Evolutionary conservation across 2,329 filamentous ascomycete species (phyloP), one percentile per base, ranked within the genome.

Genomic region (Ascocoryne sarcoides): DNA sequence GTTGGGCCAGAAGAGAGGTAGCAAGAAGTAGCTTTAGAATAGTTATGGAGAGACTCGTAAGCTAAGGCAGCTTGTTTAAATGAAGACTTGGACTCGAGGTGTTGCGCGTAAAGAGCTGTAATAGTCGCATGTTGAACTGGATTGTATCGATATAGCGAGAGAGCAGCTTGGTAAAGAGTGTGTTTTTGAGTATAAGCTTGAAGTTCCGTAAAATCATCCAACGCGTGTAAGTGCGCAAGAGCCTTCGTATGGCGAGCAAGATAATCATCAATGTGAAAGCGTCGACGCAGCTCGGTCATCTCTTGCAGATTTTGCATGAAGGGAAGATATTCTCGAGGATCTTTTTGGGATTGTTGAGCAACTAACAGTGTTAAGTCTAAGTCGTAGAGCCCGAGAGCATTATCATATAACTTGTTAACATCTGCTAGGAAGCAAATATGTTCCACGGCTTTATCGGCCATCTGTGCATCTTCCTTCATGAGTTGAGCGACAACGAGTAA

Each of bases 401-500:
- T 81, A 46, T 95, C 86, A 55, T 95, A 98, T 0, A 98, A 75
- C 29, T 80, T 79, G 60, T 95, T 93, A 33, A 93, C 83, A 61
- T 98, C 92, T 1, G 89, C 86, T 31, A 98, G 73, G 69, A 98
- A 98, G 69, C 88, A 96, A 45, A 98, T 95, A 57, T 98, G 92
- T 59, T 95, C 88, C 16, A 95, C 82, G 0, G 90, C 90, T 60
- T 82, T 82, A 51, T 96, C 90, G 0, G 87, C 86, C 50, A 89
- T 71, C 38, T 79, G 73, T 31, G 77, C 68, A 36, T 83, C 76
- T 50, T 82, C 73, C 40, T 74, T 46, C 68, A 79, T 74, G 26
- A 98, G 66, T 39, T 79, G 73, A 3, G 86, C 82, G 23, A 96
- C 84, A 21, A 96, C 77, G 2, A 66, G 66, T 37, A 98, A 68